Conservation (phyloP, 2,329 filamentous ascomycete genomes). For the Penicillium freii region DNA sequence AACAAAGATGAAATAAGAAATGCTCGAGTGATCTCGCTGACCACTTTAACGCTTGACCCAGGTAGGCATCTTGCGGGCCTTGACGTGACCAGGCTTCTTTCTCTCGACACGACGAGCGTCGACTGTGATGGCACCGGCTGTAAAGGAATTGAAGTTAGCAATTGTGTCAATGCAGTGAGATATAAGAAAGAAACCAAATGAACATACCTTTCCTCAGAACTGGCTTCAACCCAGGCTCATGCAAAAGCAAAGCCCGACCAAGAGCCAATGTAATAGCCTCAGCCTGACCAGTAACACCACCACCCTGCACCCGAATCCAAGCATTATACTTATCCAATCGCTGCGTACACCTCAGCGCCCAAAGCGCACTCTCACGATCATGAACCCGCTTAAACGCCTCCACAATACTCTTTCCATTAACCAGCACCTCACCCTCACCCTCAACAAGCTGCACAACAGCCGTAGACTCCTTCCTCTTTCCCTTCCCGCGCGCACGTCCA, state of each 20-base stretch:
- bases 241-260: slow-evolving; percentile 80
- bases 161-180: not conserved
- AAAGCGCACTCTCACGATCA: slow-evolving; percentile 90
- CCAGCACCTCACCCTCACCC: slow-evolving; percentile 81
- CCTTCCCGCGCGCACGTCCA: slow-evolving; percentile 76
- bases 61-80: slow-evolving; percentile 95
- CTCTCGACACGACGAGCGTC: slow-evolving; percentile 92
- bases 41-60: slow-evolving; percentile 79
- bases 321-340: slow-evolving; percentile 96
- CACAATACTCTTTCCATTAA: slow-evolving; percentile 84
- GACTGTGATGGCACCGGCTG: slow-evolving; percentile 89
- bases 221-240: slow-evolving; percentile 89
- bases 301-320: slow-evolving; percentile 79
- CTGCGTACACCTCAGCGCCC: slow-evolving; percentile 79
- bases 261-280: slow-evolving; percentile 90
- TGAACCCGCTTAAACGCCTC: slow-evolving; percentile 84
- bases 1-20: slow-evolving; percentile 23
- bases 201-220: slow-evolving; percentile 81
- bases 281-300: slow-evolving; percentile 91
- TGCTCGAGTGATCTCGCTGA: slow-evolving; percentile 12
- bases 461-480: slow-evolving; percentile 81
- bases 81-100: slow-evolving; percentile 94
- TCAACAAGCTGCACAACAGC: slow-evolving; percentile 88
- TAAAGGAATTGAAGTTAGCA: slow-evolving; percentile 23
- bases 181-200: not conserved